A percentile compares a stretch with the other conserved stretches of the same genome.
Conservation (phyloP, 768 basidiomycete species). For the Leccinum disarticulatum region DNA sequence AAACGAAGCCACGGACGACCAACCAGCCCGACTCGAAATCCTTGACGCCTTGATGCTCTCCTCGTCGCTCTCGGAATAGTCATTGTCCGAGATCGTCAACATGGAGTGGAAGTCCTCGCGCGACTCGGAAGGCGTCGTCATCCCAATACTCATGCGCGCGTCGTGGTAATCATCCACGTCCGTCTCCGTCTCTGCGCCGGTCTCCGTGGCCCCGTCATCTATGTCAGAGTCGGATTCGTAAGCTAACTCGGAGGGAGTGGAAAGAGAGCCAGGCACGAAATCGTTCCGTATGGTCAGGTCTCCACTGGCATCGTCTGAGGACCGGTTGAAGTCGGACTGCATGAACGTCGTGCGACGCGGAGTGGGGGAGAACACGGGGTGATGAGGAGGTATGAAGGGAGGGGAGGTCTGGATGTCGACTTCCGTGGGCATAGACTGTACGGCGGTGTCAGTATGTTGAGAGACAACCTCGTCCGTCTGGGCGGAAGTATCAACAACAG, state of each 20-base stretch:
- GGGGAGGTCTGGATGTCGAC: conserved; percentile 37
- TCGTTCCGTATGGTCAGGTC: conserved; percentile 33
- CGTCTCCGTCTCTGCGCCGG: conserved; percentile 66
- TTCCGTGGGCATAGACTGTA: conserved; percentile 45
- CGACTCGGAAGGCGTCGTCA: conserved; percentile 66
- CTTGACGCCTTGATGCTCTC: conserved; percentile 75
- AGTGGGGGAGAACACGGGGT: conserved; percentile 24
- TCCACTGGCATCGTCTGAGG: conserved; percentile 40
- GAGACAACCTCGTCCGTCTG: conserved; percentile 48
- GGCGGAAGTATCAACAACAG: conserved; percentile 28
- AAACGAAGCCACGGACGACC: conserved; percentile 27
- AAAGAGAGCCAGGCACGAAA: conserved; percentile 24
- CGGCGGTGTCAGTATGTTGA: conserved; percentile 41
- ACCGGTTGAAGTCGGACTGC: conserved; percentile 42
- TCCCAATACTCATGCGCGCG: conserved; percentile 60
- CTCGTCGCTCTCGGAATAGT: conserved; percentile 57
- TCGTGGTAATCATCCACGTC: conserved; percentile 77
- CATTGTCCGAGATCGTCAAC: conserved; percentile 67
- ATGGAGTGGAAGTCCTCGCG: conserved; percentile 77
- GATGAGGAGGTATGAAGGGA: conserved; percentile 25
- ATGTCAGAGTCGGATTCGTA: conserved; percentile 46
- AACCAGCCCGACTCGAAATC: conserved; percentile 34
- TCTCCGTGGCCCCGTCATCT: conserved; percentile 52
- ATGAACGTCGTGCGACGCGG: conserved; percentile 47
- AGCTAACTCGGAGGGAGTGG: conserved; percentile 28